Conservation (phyloP, 2,329 filamentous ascomycete genomes). For the Sporothrix variecibatus region DNA sequence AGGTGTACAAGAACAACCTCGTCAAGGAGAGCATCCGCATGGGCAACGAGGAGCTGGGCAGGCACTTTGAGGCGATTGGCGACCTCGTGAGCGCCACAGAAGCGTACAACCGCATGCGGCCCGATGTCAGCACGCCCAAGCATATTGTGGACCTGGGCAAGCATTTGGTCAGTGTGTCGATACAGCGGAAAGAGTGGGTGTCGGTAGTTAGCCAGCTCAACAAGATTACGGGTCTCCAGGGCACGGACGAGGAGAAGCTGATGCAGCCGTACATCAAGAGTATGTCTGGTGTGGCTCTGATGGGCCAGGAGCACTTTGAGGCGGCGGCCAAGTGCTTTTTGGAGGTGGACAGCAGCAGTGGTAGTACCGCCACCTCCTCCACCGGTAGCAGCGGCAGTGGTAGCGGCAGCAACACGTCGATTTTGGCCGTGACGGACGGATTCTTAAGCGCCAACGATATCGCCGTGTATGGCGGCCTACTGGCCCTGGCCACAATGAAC, state of each 20-base stretch:
- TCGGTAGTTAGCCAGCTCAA: conserved; percentile 60
- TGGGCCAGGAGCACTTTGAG: conserved; percentile 49
- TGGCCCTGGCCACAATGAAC: conserved; percentile 87
- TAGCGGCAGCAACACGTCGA: conserved; percentile 43
- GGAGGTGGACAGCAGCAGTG: conserved; percentile 54
- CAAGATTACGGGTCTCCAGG: conserved; percentile 62
- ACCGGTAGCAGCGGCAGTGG: neutral
- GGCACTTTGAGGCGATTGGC: conserved; percentile 77
- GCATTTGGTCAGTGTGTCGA: conserved; percentile 72
- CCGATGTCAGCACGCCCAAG: conserved; percentile 79
- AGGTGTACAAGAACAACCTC: conserved; percentile 93
- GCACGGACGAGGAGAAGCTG: conserved; percentile 48
- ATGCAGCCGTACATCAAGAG: conserved; percentile 56
- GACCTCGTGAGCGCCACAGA: conserved; percentile 73
- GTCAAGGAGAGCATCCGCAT: conserved; percentile 95
- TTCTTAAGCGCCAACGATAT: conserved; percentile 83
- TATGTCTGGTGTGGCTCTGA: conserved; percentile 52
- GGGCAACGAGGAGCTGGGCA: conserved; percentile 89
- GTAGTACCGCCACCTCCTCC: neutral
- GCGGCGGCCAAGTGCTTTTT: conserved; percentile 76
- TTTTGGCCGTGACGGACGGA: conserved; percentile 61
- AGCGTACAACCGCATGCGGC: conserved; percentile 82
- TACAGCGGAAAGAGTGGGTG: conserved; percentile 78
- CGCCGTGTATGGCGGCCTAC: conserved; percentile 86
- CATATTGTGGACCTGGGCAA: conserved; percentile 83